Conservation (phyloP, 495 filamentous ascomycete species). For the Podospora fimiseda region DNA sequence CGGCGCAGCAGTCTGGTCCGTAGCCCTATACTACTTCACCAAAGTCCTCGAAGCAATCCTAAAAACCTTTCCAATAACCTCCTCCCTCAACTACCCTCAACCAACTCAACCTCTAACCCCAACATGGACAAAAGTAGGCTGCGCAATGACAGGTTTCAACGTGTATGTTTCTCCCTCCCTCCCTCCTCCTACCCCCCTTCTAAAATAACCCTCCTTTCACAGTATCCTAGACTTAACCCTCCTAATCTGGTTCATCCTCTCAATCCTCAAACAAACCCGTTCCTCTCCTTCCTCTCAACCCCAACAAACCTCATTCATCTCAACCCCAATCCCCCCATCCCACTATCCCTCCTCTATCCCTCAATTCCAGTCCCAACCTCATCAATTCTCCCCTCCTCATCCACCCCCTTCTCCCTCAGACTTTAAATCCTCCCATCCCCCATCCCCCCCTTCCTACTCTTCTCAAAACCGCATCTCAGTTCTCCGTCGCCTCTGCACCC, state of each 20-base stretch:
- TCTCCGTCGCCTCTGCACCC: slow-evolving; percentile 12
- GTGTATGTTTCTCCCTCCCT: slow-evolving; percentile 12
- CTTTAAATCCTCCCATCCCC: background rate
- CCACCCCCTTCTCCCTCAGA: too few species aligned
- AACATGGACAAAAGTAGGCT: slow-evolving; percentile 22
- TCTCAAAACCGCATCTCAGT: slow-evolving; percentile 1
- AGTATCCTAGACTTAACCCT: slow-evolving; percentile 20
- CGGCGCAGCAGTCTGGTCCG: slow-evolving; percentile 19
- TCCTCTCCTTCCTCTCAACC: background rate
- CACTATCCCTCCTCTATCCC: slow-evolving; percentile 15
- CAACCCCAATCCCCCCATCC: slow-evolving; percentile 8
- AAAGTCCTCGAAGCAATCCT: slow-evolving; percentile 5
- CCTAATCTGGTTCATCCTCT: slow-evolving; percentile 8
- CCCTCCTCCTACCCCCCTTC: background rate
- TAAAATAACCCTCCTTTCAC: background rate
- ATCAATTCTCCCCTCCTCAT: background rate
- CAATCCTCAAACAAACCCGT: background rate
- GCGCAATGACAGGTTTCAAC: slow-evolving; percentile 13
- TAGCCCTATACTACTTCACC: slow-evolving; percentile 16
- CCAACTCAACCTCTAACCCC: slow-evolving; percentile 2
- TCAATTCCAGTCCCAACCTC: background rate
- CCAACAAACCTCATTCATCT: slow-evolving; percentile 1
- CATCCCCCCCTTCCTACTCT: background rate
- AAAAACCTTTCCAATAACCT: background rate
- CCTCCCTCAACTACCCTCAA: background rate